Conservation (phyloP, 768 basidiomycete genomes). For the Suillus plorans region DNA sequence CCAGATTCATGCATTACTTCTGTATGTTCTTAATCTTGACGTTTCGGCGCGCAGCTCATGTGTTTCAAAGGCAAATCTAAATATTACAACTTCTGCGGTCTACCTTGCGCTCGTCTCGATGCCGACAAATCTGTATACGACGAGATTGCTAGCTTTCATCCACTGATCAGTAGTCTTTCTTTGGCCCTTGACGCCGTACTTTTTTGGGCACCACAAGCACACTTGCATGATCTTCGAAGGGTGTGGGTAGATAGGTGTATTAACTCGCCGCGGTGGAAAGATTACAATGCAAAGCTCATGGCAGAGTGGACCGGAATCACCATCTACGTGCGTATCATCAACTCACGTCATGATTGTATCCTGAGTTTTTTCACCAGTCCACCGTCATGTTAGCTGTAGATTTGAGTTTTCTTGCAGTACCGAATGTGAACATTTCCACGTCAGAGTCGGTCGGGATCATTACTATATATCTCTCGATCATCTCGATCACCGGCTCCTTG, state of each 20-base stretch:
- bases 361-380: conserved; percentile 16
- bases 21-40: conserved; percentile 24
- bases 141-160: background rate
- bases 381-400: conserved; percentile 35
- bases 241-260: conserved; percentile 10
- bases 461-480: conserved; percentile 10
- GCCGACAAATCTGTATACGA: conserved; percentile 41
- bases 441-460: conserved; percentile 1
- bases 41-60: background rate
- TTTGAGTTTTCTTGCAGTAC: conserved; percentile 36
- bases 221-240: conserved; percentile 26
- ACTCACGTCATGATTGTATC: background rate
- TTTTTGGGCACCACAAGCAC: conserved; percentile 21
- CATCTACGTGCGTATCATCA: conserved; percentile 10
- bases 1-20: conserved; percentile 44
- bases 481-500: conserved; percentile 12
- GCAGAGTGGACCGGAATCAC: conserved; percentile 13
- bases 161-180: conserved; percentile 1
- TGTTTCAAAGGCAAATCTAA: conserved; percentile 25
- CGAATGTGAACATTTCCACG: conserved; percentile 27
- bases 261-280: conserved; percentile 16
- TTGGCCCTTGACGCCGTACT: conserved; percentile 5
- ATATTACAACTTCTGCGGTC: conserved; percentile 48
- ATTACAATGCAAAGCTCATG: conserved; percentile 22
- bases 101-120: conserved; percentile 44